Evolutionary conservation across 1,284 basidiomycete species (phyloP).

Genomic region (Coriolopsis trogii): DNA sequence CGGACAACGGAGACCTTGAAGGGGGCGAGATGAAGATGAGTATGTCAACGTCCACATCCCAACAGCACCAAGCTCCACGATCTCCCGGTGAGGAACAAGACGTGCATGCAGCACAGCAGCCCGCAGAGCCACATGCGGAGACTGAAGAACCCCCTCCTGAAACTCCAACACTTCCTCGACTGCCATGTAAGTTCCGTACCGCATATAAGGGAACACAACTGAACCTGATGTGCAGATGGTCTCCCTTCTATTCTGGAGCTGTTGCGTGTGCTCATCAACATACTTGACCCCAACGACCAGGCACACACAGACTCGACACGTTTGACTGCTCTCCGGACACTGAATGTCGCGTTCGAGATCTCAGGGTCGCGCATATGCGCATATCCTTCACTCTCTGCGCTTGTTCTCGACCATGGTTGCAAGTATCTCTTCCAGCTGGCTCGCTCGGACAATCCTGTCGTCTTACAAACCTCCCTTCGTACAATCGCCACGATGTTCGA

Average conservation of each 20-base stretch:
- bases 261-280: conserved; percentile 91
- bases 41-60: conserved; percentile 35
- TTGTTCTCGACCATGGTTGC: conserved; percentile 90
- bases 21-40: conserved; percentile 66
- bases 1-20: conserved; percentile 45
- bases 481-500: conserved; percentile 89
- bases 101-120: not conserved
- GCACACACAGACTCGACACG: conserved; percentile 97
- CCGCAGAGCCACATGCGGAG: not conserved
- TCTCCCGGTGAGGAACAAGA: conserved; percentile 1
- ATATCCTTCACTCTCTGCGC: conserved; percentile 73
- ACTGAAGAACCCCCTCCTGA: conserved; percentile 9
- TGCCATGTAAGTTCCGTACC: conserved; percentile 19
- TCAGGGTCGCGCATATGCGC: conserved; percentile 76
- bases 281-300: conserved; percentile 92
- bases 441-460: conserved; percentile 81
- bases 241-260: conserved; percentile 94
- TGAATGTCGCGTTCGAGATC: conserved; percentile 90
- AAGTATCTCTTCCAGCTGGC: conserved; percentile 96
- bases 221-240: conserved; percentile 63
- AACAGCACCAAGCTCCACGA: not conserved
- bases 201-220: not conserved
- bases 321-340: conserved; percentile 84
- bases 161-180: conserved; percentile 16
- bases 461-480: conserved; percentile 83